Evolutionary conservation across 1,284 basidiomycete genomes (phyloP).

Genomic region (Blastosporella zonata): DNA sequence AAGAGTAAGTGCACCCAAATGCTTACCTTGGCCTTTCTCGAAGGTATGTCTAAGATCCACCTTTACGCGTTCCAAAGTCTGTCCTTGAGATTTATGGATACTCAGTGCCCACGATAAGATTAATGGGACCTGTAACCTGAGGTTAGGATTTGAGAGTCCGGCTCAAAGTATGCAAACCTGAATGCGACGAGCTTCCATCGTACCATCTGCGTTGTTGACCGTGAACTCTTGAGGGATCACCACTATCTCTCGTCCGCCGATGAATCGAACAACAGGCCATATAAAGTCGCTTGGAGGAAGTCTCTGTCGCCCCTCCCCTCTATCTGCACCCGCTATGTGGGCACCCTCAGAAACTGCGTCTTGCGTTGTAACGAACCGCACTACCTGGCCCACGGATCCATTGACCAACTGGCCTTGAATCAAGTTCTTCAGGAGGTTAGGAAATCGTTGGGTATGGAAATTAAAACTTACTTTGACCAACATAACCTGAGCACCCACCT

Average conservation of each 20-base stretch:
- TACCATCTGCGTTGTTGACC: constrained; percentile 50
- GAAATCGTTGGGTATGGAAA: background rate
- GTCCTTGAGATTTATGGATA: constrained; percentile 86
- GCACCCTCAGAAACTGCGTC: constrained; percentile 29
- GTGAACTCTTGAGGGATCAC: constrained; percentile 56
- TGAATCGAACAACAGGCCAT: constrained; percentile 62
- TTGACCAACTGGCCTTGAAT: constrained; percentile 82
- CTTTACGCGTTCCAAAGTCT: constrained; percentile 76
- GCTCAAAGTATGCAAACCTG: constrained; percentile 38
- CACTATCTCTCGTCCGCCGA: constrained; percentile 39
- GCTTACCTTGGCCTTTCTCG: constrained; percentile 75
- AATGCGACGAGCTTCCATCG: constrained; percentile 48
- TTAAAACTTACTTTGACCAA: constrained; percentile 51
- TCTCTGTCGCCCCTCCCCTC: constrained; percentile 15
- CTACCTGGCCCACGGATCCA: constrained; percentile 75
- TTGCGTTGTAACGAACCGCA: constrained; percentile 48
- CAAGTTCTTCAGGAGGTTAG: constrained; percentile 37
- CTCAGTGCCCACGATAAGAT: constrained; percentile 82
- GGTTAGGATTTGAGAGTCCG: background rate
- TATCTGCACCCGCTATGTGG: constrained; percentile 25
- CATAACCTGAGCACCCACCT: constrained; percentile 67
- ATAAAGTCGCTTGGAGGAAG: constrained; percentile 18
- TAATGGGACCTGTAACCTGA: constrained; percentile 58
- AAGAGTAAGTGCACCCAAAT: background rate
- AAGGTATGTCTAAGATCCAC: constrained; percentile 67